Base-by-base conservation (phyloP, 257 asterid species). In the Jaltomata sinuosa region DNA sequence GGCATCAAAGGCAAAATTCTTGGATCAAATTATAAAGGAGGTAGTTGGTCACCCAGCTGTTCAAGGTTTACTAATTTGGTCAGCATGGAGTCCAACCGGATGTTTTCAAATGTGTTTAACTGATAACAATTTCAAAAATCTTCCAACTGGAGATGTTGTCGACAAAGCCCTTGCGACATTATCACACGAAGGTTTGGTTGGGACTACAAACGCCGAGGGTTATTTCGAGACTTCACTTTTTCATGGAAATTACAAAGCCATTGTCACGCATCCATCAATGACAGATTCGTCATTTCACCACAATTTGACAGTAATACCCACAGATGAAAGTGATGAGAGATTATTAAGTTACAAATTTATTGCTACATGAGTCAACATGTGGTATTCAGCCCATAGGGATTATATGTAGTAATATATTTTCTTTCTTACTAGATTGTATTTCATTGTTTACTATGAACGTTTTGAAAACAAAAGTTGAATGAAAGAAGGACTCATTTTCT, bases 91-190 rank as follows among this genome's bases (percentile, higher is more conserved):
- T 22, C 93, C 95, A 2, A 10, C 32, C 1, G 92, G 91, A 34
- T 93, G 97, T 85, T 91, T 89, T 29, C 8, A 62, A n/a, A 93
- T 93, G 97, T 93, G 96, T 80, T 84, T 92, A 79, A 91, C 93
- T 0, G 97, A 93, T 47, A 86, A 85, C 55, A 88, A 89, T 83
- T 93, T 93, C 85, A 83, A 15, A 1, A 92, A 93, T 82, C 76
- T 93, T 16, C 87, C 90, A 2, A 91, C 97, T 0, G 94, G 94
- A 3, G 22, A 90, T 38, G 92, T 89, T 3, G 93, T 93, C 1
- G 97, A 93, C 79, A 88, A 53, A 42, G 68, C 88, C 11, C 45
- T 78, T 5, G 1, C 5, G 2, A 53, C 81, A 65, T 72, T 83
- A 79, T 55, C 42, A 29, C 85, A 54, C 22, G 81, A 27, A 1